Percentiles rank a stretch among this genome's conserved stretches.
Conservation (phyloP, 179 eudicot genomes). For the Pouteria campechiana region DNA sequence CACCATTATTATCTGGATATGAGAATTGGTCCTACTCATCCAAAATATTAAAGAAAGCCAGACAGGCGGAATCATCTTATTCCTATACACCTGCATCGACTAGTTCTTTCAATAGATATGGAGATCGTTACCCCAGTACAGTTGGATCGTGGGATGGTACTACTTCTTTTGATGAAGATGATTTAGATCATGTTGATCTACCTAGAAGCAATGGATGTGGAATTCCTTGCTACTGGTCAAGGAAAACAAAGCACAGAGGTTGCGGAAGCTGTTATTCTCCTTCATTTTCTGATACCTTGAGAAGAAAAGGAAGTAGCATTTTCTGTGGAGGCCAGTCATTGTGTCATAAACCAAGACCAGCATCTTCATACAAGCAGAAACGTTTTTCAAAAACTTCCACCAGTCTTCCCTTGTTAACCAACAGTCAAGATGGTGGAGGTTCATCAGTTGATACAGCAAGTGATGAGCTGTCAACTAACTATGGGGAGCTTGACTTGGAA, state of each 20-base stretch:
- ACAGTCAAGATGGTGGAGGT: conserved; percentile 43
- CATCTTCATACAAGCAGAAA: conserved; percentile 45
- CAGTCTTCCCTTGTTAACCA: conserved; percentile 71
- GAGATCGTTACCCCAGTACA: conserved; percentile 48
- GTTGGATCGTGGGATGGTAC: conserved; percentile 93
- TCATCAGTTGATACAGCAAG: conserved; percentile 70
- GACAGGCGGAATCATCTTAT: conserved; percentile 64
- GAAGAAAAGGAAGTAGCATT: conserved; percentile 62
- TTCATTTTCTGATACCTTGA: conserved; percentile 80
- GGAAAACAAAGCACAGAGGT: conserved; percentile 56
- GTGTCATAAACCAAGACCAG: conserved; percentile 24
- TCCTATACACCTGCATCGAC: conserved; percentile 84
- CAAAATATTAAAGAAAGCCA: conserved; percentile 39
- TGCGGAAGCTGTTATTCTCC: conserved; percentile 80
- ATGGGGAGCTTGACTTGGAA: conserved; percentile 87
- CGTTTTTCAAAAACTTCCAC: conserved; percentile 35
- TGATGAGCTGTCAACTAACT: conserved; percentile 76
- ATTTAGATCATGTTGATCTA: conserved; percentile 56
- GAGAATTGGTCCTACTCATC: conserved; percentile 21
- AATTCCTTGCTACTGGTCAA: conserved; percentile 90
- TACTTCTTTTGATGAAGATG: conserved; percentile 62
- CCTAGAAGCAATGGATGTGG: conserved; percentile 89
- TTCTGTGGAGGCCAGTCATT: conserved; percentile 57
- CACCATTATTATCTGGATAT: conserved; percentile 63
- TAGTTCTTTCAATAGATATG: conserved; percentile 59